A percentile compares a stretch with the other conserved stretches of the same genome.
These are phyloP conservation scores for Byssochlamys sp. DNA, from an alignment of 2,329 filamentous ascomycete species.

Conservation along the genomic window DNA sequence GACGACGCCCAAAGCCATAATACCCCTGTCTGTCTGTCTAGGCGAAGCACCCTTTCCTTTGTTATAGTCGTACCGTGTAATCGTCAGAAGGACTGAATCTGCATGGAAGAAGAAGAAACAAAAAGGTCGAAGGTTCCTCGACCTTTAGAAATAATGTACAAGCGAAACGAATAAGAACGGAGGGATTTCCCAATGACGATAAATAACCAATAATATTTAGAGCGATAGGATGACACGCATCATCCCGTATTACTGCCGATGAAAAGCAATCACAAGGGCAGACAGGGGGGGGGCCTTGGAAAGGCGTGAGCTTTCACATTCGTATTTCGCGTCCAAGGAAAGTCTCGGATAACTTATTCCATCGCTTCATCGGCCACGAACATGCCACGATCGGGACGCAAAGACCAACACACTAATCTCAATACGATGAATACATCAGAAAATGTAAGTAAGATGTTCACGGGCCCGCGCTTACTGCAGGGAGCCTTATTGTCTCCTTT, in stretches of 20 bases:
- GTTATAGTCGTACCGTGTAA: background rate
- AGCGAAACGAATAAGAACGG: background rate
- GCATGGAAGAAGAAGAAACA: background rate
- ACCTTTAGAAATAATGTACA: background rate
- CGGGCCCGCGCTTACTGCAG: background rate
- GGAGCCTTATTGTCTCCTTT: background rate
- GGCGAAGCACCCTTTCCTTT: background rate
- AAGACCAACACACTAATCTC: background rate
- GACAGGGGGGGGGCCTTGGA: background rate
- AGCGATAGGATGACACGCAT: background rate
- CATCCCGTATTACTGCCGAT: background rate
- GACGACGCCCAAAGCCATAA: background rate
- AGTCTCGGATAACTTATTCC: background rate
- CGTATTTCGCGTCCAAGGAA: background rate
- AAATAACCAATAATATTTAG: background rate
- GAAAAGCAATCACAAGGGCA: background rate
- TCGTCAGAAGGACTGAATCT: background rate
- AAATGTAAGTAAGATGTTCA: background rate
- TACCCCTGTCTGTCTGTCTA: background rate
- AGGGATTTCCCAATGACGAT: background rate
- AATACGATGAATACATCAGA: background rate
- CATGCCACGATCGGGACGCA: background rate
- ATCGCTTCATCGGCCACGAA: too few relatives aligned
- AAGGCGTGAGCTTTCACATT: background rate
- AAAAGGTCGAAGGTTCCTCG: background rate